Evolutionary conservation across 768 basidiomycete genomes (phyloP), one percentile per base, ranked within the genome.

Genomic region (Aureoboletus auriporus): DNA sequence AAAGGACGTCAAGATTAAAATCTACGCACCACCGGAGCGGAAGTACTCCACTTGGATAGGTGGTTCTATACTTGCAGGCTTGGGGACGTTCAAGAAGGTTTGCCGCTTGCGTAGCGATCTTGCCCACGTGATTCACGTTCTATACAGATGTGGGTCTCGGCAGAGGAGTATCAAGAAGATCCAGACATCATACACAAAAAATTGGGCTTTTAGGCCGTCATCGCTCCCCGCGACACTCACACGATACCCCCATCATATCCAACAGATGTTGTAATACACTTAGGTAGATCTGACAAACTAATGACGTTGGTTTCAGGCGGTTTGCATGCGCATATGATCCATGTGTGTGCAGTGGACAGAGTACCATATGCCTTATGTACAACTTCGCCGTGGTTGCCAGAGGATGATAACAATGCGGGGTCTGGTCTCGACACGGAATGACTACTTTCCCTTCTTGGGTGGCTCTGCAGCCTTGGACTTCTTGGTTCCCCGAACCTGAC

Each of bases 1-100:
- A n/a, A n/a, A n/a, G n/a, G n/a, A n/a, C n/a, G n/a, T n/a, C 61
- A 99, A 98, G 75, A 93, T 99, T 70, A 96, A 95, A 75, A 99
- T 99, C 60, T 95, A 91, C 59, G 96, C 96, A 26, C 96, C 96
- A 16, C 96, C 96, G n/a, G 96, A 99, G 70, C 84, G 96, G 57
- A 99, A 98, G 69, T 95, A 95, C 70, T 92, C 90, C 30, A 93
- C 91, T 39, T 94, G 91, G 91, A 93, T 93, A 60, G 95, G 96
- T 45, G 96, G 96, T 6, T 94, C 91, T 48, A 99, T 99, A 64
- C 71, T 99, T 44, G 95, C 95, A 42, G 94, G 94, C 34, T 68
- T 99, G 53, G 93, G 83, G 57, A 96, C 96, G 31, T 99, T 99
- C 79, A 97, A 95, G 73, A 96, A 96, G 85, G 93, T 88, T 48